phyloP scores from a whole-genome alignment of 2,329 filamentous ascomycete genomes.

The Pezizomycotina sp. region DNA sequence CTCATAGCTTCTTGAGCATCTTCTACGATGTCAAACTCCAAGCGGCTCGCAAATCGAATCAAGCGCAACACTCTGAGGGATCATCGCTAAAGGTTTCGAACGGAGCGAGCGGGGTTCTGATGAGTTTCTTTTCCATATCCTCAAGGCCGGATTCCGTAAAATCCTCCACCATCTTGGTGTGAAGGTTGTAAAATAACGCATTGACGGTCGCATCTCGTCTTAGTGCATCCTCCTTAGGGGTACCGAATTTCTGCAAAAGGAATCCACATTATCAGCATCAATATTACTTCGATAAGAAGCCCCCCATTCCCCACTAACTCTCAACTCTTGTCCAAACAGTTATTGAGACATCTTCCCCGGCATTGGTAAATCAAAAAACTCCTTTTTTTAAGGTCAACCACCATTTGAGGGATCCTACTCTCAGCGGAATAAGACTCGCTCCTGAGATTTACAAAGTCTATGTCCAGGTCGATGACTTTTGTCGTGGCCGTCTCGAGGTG shows the following conservation, averaged over 20 bases:
- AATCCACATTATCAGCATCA: background rate
- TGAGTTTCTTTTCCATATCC: constrained; percentile 56
- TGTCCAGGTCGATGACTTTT: constrained; percentile 66
- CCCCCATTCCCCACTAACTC: too few species aligned
- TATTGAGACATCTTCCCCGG: too few species aligned
- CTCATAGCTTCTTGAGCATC: constrained; percentile 58
- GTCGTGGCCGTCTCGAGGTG: constrained; percentile 85
- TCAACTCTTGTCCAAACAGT: constrained; percentile 3
- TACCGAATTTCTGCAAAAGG: constrained; percentile 51
- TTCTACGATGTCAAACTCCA: constrained; percentile 61
- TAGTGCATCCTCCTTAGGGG: constrained; percentile 72
- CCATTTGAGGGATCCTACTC: constrained; percentile 77
- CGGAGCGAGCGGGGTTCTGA: constrained; percentile 73
- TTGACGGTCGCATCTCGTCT: constrained; percentile 88
- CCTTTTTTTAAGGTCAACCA: constrained; percentile 4
- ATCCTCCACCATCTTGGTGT: constrained; percentile 65
- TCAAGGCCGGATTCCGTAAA: constrained; percentile 56
- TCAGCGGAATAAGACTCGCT: constrained; percentile 84
- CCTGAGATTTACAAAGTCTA: constrained; percentile 86
- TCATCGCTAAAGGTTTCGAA: constrained; percentile 90
- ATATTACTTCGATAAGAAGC: background rate
- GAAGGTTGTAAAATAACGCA: constrained; percentile 86
- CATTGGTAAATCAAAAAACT: too few species aligned
- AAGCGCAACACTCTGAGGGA: constrained; percentile 73
- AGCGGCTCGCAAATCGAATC: constrained; percentile 74